A percentile compares a stretch with the other conserved stretches of the same genome.
Conservation (phyloP, 2,329 filamentous ascomycete genomes). For the Colletotrichum liriopes region DNA sequence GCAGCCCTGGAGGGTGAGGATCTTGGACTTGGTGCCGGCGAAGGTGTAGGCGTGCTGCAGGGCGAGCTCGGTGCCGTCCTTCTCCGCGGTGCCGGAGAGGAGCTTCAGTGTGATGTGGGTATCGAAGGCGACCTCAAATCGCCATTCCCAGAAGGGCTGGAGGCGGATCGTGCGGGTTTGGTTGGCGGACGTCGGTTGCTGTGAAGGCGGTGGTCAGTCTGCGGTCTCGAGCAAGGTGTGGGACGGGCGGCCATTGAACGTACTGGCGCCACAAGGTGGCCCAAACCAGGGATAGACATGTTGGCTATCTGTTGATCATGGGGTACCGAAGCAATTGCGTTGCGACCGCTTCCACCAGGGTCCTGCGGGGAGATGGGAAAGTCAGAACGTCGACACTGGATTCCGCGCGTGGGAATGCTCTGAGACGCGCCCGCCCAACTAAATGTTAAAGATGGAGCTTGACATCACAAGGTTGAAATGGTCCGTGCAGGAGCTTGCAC, state of each 20-base stretch:
- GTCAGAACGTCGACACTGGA: not conserved
- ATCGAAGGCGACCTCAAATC: constrained; percentile 78
- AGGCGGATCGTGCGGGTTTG: constrained; percentile 67
- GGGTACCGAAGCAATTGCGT: not conserved
- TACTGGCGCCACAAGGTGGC: constrained; percentile 76
- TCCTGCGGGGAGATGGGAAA: not conserved
- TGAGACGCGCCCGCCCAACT: constrained; percentile 5
- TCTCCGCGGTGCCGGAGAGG: constrained; percentile 86
- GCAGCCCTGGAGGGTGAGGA: constrained; percentile 95
- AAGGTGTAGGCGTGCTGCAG: constrained; percentile 86
- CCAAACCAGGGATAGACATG: constrained; percentile 84
- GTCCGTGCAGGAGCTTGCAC: constrained; percentile 34
- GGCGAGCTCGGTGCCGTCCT: constrained; percentile 95
- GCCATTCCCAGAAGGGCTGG: constrained; percentile 80
- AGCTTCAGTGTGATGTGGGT: constrained; percentile 70
- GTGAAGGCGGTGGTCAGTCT: constrained; percentile 28
- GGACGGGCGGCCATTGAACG: constrained; percentile 49
- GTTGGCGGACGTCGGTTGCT: constrained; percentile 54
- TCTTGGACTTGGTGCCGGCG: constrained; percentile 85
- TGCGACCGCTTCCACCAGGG: not conserved
- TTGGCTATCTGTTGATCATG: constrained; percentile 41
- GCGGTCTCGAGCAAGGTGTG: not conserved
- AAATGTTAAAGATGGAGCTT: constrained; percentile 16
- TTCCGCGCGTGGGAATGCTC: constrained; percentile 23
- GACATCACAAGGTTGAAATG: constrained; percentile 28